phyloP scores from a whole-genome alignment of 2,329 filamentous ascomycete genomes.

The Phaeophleospora eucalypticola region DNA sequence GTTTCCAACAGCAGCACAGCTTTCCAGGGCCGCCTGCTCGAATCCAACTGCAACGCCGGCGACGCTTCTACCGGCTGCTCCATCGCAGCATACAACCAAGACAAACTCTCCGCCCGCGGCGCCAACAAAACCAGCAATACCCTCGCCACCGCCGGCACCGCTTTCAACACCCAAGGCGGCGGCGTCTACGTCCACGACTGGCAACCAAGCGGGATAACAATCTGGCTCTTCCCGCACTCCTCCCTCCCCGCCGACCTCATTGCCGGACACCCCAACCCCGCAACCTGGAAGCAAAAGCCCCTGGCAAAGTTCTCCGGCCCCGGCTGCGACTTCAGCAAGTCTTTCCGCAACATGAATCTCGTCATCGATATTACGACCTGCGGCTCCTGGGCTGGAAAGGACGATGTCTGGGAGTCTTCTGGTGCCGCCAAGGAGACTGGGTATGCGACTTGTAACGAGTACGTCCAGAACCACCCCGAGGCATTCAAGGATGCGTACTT shows the following conservation, averaged over 20 bases:
- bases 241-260: constrained; percentile 62
- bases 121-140: constrained; percentile 16
- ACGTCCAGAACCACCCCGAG: constrained; percentile 65
- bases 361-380: constrained; percentile 83
- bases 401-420: constrained; percentile 55
- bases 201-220: constrained; percentile 65
- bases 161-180: constrained; percentile 48
- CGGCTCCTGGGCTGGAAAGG: constrained; percentile 74
- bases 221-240: constrained; percentile 78
- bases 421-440: constrained; percentile 54
- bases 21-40: constrained; percentile 20
- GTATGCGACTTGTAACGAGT: constrained; percentile 65
- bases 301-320: constrained; percentile 61
- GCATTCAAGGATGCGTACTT: constrained; percentile 73
- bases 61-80: constrained; percentile 46
- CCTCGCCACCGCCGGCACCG: constrained; percentile 44
- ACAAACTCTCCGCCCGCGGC: constrained; percentile 41
- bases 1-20: constrained; percentile 34
- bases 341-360: constrained; percentile 71
- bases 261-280: constrained; percentile 58
- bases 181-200: constrained; percentile 54
- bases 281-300: constrained; percentile 62
- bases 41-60: constrained; percentile 29
- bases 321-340: constrained; percentile 64
- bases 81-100: constrained; percentile 47